Percentiles rank a stretch among this genome's conserved stretches.
phyloP scores from a whole-genome alignment of 352 stramenopile species.

The Elongisporangium senticosum region DNA sequence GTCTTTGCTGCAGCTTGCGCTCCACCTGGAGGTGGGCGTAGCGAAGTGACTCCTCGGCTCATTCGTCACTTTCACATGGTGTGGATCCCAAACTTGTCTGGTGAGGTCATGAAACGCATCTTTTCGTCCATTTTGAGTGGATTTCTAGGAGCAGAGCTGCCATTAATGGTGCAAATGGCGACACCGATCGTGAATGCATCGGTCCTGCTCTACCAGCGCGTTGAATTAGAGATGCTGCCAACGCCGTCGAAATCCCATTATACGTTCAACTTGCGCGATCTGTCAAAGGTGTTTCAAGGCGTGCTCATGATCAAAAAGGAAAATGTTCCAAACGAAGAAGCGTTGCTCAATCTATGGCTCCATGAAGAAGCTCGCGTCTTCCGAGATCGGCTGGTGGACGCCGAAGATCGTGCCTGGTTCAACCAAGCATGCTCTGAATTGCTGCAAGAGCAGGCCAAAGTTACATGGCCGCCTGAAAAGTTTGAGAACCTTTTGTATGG shows the following conservation, averaged over 20 bases:
- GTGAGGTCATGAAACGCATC: slow-evolving; percentile 83
- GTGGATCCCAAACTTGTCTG: slow-evolving; percentile 85
- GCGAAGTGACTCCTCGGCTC: slow-evolving; percentile 81
- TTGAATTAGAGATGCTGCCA: slow-evolving; percentile 86
- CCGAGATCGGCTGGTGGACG: slow-evolving; percentile 87
- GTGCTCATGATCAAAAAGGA: slow-evolving; percentile 90
- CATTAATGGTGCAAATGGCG: slow-evolving; percentile 66
- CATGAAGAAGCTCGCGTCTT: slow-evolving; percentile 92
- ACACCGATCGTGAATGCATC: slow-evolving; percentile 82
- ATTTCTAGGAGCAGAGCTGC: slow-evolving; percentile 71
- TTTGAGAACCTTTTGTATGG: slow-evolving; percentile 88
- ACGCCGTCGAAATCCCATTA: slow-evolving; percentile 92
- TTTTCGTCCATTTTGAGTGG: slow-evolving; percentile 88
- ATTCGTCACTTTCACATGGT: slow-evolving; percentile 90
- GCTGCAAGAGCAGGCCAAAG: slow-evolving; percentile 54
- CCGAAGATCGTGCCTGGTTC: slow-evolving; percentile 85
- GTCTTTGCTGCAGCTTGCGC: slow-evolving; percentile 82
- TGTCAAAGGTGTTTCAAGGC: slow-evolving; percentile 92
- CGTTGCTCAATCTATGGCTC: slow-evolving; percentile 84
- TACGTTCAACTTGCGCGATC: slow-evolving; percentile 92
- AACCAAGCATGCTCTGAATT: slow-evolving; percentile 74
- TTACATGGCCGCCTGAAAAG: slow-evolving; percentile 46
- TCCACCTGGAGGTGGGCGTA: slow-evolving; percentile 81
- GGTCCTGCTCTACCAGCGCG: slow-evolving; percentile 83
- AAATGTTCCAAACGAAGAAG: slow-evolving; percentile 61